phyloP scores from a whole-genome alignment of 805 yeast genomes.

The Candida nemodendra region DNA sequence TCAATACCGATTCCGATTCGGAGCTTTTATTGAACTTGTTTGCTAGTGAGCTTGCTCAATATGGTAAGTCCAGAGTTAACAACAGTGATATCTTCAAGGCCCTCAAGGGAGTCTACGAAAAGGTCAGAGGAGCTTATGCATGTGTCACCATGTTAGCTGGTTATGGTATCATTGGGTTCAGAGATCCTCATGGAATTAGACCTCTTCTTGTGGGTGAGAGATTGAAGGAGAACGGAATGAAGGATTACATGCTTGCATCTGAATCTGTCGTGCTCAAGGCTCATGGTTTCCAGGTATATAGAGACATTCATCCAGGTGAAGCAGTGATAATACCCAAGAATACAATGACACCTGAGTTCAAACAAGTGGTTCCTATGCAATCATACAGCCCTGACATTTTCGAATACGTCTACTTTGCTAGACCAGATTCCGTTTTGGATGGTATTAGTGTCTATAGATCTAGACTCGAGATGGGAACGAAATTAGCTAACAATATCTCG shows the following conservation, averaged over 20 bases:
- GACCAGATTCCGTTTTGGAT: constrained; percentile 94
- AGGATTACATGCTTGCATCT: constrained; percentile 91
- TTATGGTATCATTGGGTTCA: constrained; percentile 89
- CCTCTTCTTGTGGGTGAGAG: constrained; percentile 89
- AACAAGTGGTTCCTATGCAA: constrained; percentile 77
- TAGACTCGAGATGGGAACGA: constrained; percentile 90
- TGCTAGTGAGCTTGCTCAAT: constrained; percentile 87
- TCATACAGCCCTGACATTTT: constrained; percentile 92
- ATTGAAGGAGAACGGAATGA: constrained; percentile 58
- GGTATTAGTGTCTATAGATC: constrained; percentile 96
- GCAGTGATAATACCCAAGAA: constrained; percentile 90
- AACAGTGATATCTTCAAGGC: constrained; percentile 87
- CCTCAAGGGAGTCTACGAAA: constrained; percentile 72
- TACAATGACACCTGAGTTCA: constrained; percentile 68
- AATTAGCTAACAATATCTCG: constrained; percentile 71
- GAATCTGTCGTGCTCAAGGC: constrained; percentile 95
- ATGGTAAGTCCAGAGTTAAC: constrained; percentile 90
- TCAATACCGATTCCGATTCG: constrained; percentile 95
- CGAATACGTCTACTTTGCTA: constrained; percentile 96
- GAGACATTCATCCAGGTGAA: constrained; percentile 92
- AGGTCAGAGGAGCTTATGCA: constrained; percentile 95
- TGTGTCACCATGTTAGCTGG: constrained; percentile 96
- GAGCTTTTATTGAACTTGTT: constrained; percentile 86
- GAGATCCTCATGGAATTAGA: constrained; percentile 96
- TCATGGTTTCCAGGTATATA: constrained; percentile 74